Base-by-base conservation (phyloP, 176 grass and related monocot genomes). In the Guadua angustifolia region DNA sequence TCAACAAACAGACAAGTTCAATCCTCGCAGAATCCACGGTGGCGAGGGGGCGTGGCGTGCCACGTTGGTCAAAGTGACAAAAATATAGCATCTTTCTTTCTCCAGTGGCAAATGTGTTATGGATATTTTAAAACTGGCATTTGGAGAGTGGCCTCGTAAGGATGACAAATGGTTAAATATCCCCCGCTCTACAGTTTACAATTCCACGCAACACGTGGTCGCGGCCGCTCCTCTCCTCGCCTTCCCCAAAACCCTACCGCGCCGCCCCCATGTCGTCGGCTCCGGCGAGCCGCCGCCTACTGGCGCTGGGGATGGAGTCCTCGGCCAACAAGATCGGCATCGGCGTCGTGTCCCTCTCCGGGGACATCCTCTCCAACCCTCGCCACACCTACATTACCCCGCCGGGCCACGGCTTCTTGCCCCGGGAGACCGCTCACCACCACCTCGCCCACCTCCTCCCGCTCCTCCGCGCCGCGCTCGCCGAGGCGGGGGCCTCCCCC, bases 361-460 rank as follows among this genome's bases (percentile, higher is more conserved):
- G 96, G 3, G 63, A 87, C 33, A 95, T 95, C 80, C 89, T 99
- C 10, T 95, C 96, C 17, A 99, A 99, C 74, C 93, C 91, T 6
- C 93, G 93, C n/a, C 91, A 95, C 81, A 95, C 93, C 64, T 99
- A 99, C 89, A 84, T 99, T 66, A 99, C 93, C 8, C 93, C 91
- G 36, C 96, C 96, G 15, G 93, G 96, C 32, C 96, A 98, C 50
- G 93, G 96, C 32, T 95, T 98, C 85, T 91, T 98, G 5, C 91
- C 93, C 25, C 91, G 93, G 39, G 93, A 95, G 89, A 98, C 96
- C 1, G 91, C 93, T 49, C 91, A 92, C 59, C 93, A 95, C 73
- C 93, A 98, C 80, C 91, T 92, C 39, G 89, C 59, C 39, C 96
- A 95, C 81, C 74, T 94, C 43, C 91, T 98, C 9, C 89, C 93